Percentiles rank a stretch among this genome's conserved stretches.
These are phyloP conservation scores for Chrysopogon serrulatus DNA, from an alignment of 176 grass and related monocot genomes.

Conservation along the genomic window DNA sequence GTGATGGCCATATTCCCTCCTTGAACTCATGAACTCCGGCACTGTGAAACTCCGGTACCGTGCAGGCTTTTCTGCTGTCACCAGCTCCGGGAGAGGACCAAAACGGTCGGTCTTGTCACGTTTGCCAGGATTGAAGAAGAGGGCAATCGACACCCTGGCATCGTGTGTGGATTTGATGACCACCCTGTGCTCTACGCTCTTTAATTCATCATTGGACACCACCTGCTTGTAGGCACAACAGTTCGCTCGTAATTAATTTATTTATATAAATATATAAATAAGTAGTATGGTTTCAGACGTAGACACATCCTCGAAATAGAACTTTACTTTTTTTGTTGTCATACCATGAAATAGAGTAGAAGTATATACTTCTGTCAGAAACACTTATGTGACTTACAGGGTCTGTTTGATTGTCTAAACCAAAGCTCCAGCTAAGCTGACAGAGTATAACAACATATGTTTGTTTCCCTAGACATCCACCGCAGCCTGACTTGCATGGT, in stretches of 20 bases:
- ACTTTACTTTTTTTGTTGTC: too few relatives aligned
- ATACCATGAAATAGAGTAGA: too few relatives aligned
- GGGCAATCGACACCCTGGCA: constrained; percentile 35
- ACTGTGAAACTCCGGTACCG: constrained; percentile 26
- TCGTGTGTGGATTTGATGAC: constrained; percentile 34
- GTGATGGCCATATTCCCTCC: neutral
- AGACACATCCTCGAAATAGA: neutral
- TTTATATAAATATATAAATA: neutral
- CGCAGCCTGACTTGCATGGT: too few relatives aligned
- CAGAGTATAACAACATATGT: too few relatives aligned
- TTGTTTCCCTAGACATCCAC: too few relatives aligned
- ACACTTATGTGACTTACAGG: too few relatives aligned
- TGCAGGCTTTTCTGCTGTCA: constrained; percentile 24
- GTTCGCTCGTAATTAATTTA: neutral
- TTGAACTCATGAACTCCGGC: constrained; percentile 26
- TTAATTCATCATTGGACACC: constrained; percentile 42
- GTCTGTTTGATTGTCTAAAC: too few relatives aligned
- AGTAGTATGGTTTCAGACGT: neutral
- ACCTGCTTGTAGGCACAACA: constrained; percentile 2
- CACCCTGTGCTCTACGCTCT: constrained; percentile 45
- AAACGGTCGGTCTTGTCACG: neutral
- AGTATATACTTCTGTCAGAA: too few relatives aligned
- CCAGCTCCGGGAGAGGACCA: constrained; percentile 32
- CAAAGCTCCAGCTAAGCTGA: too few relatives aligned
- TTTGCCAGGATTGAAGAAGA: constrained; percentile 43